Evolutionary conservation across 202 grass and related monocot species (phyloP), one percentile per base, ranked within the genome.

Genomic region (Hordeum pubiflorum): DNA sequence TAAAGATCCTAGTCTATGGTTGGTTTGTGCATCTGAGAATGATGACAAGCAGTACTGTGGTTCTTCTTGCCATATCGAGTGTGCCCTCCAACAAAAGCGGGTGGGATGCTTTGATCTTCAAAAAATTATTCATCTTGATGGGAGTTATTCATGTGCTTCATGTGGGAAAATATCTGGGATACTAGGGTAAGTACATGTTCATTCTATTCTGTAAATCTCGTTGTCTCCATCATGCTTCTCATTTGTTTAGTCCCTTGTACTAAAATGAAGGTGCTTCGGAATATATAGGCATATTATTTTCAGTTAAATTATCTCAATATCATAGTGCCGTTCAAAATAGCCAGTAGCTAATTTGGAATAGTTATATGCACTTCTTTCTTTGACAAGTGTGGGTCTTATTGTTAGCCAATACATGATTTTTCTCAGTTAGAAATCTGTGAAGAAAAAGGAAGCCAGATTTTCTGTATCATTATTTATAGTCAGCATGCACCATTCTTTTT

Each of bases 1-100:
- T 75, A 99, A 99, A 73, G 96, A 99, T 72, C 96, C 96, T 69
- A 99, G 96, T 86, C 81, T 93, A 67, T 99, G 96, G 96, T 77
- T 99, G 20, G 96, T 99, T 68, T 99, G 96, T 85, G 59, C 80
- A 74, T 93, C 96, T 79, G 96, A 99, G 88, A 89, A 58, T 71
- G 90, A 76, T 57, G 89, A 89, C 54, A 95, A 83, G 50, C 84
- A 96, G 69, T 96, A 87, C 6, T 99, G 96, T 79, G 92, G 96
- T 27, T 89, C 90, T 68, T 99, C 96, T 88, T 99, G 96, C 79
- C 96, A 99, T 82, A 89, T 99, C 79, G 92, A 99, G 72, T 99
- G 96, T 79, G 90, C 89, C 27, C 81, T 99, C 72, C 74, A 81
- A 62, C 72, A 91, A 77, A 90, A 87, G 75, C 91, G 86, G 77